These are phyloP conservation scores for Zangia roseola DNA, from an alignment of 768 basidiomycete genomes.

Conservation along the genomic window DNA sequence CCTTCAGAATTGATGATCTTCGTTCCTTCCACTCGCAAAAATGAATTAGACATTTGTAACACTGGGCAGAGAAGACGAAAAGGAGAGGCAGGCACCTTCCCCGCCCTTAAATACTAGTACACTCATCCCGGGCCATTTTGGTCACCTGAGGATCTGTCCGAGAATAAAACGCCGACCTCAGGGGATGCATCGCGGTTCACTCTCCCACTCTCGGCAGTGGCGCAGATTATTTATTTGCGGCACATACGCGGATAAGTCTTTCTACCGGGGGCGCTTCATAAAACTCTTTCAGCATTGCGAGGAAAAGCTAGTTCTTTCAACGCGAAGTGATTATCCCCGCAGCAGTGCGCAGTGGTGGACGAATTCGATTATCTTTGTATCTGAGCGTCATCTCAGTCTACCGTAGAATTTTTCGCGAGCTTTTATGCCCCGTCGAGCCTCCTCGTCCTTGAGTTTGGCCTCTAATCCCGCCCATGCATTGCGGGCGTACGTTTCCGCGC, in stretches of 20 bases:
- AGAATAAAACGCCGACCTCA: no score
- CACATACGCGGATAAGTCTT: no score
- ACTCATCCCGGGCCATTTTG: no score
- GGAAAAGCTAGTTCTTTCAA: no score
- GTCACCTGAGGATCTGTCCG: no score
- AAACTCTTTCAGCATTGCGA: no score
- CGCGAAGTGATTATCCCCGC: no score
- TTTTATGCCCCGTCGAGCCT: conserved; percentile 56
- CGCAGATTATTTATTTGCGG: no score
- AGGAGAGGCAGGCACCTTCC: neutral
- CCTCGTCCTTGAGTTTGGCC: conserved; percentile 63
- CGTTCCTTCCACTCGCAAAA: conserved; percentile 55
- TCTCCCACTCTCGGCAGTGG: no score
- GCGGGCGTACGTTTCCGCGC: conserved; percentile 62
- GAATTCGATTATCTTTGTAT: neutral
- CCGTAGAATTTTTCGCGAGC: conserved; percentile 51
- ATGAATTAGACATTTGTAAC: conserved; percentile 31
- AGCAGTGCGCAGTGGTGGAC: no score
- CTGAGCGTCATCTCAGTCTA: conserved; percentile 15
- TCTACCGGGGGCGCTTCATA: no score
- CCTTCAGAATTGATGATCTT: conserved; percentile 58
- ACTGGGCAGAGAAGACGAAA: neutral
- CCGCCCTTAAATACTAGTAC: neutral
- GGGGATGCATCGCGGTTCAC: no score
- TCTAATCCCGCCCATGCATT: conserved; percentile 58